phyloP scores from a whole-genome alignment of 495 filamentous ascomycete species.

The Aspergillus egyptiacus region DNA sequence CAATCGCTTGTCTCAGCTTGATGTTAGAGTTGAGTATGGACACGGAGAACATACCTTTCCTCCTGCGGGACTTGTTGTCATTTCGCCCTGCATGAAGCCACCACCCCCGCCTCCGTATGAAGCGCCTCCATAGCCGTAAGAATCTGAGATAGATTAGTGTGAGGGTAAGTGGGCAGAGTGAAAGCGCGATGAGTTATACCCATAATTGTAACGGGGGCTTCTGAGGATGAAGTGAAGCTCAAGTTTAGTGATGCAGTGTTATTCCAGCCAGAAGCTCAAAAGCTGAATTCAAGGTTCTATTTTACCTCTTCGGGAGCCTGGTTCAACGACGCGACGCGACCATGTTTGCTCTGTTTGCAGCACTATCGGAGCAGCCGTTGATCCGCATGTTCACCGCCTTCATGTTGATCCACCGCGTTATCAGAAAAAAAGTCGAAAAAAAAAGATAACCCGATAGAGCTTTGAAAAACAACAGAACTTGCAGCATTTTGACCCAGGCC shows the following conservation, averaged over 20 bases:
- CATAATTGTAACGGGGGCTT: slow-evolving; percentile 14
- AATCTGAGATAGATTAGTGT: slow-evolving; percentile 20
- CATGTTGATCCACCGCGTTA: slow-evolving; percentile 10
- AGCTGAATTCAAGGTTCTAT: slow-evolving; percentile 16
- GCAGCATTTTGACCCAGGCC: neutral
- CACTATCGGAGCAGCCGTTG: slow-evolving; percentile 19
- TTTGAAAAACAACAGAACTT: too few relatives aligned
- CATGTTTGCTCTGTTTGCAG: slow-evolving; percentile 35
- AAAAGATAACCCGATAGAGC: neutral
- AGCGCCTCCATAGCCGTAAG: slow-evolving; percentile 45
- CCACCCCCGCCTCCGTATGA: slow-evolving; percentile 57
- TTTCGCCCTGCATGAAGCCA: slow-evolving; percentile 57
- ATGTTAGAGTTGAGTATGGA: neutral
- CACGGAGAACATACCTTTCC: slow-evolving; percentile 29
- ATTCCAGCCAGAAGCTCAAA: too few relatives aligned
- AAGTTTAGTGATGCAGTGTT: neutral
- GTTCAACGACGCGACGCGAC: slow-evolving; percentile 35
- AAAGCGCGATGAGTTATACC: slow-evolving; percentile 18
- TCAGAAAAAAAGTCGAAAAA: slow-evolving; percentile 17
- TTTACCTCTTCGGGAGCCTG: slow-evolving; percentile 45
- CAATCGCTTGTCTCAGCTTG: too few relatives aligned
- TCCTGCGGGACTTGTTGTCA: slow-evolving; percentile 42
- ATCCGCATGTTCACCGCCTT: slow-evolving; percentile 34
- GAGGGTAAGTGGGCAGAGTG: neutral
- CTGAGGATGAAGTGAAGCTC: neutral